Base-by-base conservation (phyloP, 371 early-diverging fungal genomes). In the Agmasoma carcini region DNA sequence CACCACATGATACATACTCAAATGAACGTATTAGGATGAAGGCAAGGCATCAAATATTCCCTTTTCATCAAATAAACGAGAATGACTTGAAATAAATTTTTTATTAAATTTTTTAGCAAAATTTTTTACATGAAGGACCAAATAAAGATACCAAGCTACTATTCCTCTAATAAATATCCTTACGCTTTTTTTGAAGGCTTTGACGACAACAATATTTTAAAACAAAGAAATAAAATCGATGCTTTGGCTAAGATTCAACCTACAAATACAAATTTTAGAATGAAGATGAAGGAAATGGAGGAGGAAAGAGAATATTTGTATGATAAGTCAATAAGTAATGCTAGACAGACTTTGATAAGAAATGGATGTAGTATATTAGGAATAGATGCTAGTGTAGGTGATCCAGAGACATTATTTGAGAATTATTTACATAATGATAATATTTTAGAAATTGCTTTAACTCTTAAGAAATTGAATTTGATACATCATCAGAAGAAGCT, bases 81-180 rank as follows among this genome's bases (percentile, higher is more conserved):
- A n/a, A n/a, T n/a, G n/a, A n/a, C n/a, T n/a, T n/a, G n/a, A n/a
- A n/a, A n/a, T n/a, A n/a, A n/a, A n/a, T n/a, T n/a, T n/a, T n/a
- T n/a, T n/a, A n/a, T n/a, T n/a, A n/a, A n/a, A n/a, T n/a, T n/a
- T n/a, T n/a, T n/a, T n/a, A n/a, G n/a, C n/a, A n/a, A 11, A 43
- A 55, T 55, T 52, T 11, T 37, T 15, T 15, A 57, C 6, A 33
- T 30, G 3, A 14, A n/a, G 20, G 15, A 43, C 20, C 60, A 59
- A 14, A 20, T 33, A 20, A 52, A 37, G 20, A 41, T 65, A n/a
- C 65, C 65, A 5, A 38, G 29, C 17, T 50, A 63, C 22, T 68
- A 63, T 59, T 14, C 63, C 2, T 63, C 48, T 37, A 68, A 68
- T 48, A 64, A 68, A 38, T 63, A 68, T 40, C 63, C 65, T n/a